Evolutionary conservation across 2,329 filamentous ascomycete genomes (phyloP).

Genomic region (Raffaelea arxii): DNA sequence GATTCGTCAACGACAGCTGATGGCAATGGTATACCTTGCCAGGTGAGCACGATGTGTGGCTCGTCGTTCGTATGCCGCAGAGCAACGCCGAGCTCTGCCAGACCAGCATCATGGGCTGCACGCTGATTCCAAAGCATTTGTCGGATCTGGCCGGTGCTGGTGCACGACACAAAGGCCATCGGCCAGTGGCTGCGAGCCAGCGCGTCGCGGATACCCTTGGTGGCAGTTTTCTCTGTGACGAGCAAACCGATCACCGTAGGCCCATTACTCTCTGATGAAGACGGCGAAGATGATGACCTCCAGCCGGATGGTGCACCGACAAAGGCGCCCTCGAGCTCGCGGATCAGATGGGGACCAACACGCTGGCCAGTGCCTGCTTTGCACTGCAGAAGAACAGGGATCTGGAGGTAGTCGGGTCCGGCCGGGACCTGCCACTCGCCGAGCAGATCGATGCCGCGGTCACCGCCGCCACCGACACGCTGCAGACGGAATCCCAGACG

Average conservation of each 20-base stretch:
- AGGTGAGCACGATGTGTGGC: conserved; percentile 39
- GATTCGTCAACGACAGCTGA: background rate
- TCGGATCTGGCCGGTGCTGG: conserved; percentile 43
- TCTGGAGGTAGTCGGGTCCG: conserved; percentile 13
- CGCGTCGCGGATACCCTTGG: conserved; percentile 67
- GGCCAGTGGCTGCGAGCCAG: conserved; percentile 58
- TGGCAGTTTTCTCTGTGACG: conserved; percentile 59
- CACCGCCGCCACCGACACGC: conserved; percentile 55
- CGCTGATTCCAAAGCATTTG: conserved; percentile 66
- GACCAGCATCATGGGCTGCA: conserved; percentile 52
- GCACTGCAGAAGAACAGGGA: conserved; percentile 55
- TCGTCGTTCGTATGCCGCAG: conserved; percentile 25
- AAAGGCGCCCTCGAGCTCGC: conserved; percentile 76
- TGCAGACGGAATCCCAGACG: conserved; percentile 54
- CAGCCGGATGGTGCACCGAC: conserved; percentile 63
- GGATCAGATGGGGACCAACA: conserved; percentile 48
- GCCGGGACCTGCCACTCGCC: conserved; percentile 49
- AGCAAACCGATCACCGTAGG: conserved; percentile 59
- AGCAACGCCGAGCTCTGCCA: conserved; percentile 47
- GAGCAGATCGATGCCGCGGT: conserved; percentile 65
- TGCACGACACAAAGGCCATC: conserved; percentile 60
- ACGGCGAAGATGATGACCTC: conserved; percentile 32
- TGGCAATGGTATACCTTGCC: conserved; percentile 32
- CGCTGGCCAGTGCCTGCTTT: conserved; percentile 45
- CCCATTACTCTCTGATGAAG: conserved; percentile 18